A percentile compares a stretch with the other conserved stretches of the same genome.
phyloP scores from a whole-genome alignment of 768 basidiomycete species.

The Pisolithus sp. region DNA sequence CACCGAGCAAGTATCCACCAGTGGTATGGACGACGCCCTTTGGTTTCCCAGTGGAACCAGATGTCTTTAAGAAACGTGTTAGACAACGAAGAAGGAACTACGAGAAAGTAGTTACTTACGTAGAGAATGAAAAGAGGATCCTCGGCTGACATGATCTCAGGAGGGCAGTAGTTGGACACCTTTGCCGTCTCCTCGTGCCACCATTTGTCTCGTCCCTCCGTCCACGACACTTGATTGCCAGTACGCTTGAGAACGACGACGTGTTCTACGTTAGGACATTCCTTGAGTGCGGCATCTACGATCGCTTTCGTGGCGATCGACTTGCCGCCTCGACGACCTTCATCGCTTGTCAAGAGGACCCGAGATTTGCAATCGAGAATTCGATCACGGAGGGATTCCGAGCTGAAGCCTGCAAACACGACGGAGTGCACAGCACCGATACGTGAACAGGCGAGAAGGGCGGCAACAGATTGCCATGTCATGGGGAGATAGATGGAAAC shows the following conservation, averaged over 20 bases:
- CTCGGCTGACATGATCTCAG: constrained; percentile 83
- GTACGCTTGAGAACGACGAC: constrained; percentile 87
- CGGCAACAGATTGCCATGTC: constrained; percentile 93
- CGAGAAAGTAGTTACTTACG: constrained; percentile 43
- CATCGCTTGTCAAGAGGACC: constrained; percentile 94
- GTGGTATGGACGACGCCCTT: constrained; percentile 95
- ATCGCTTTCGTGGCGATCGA: constrained; percentile 91
- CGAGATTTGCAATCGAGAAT: constrained; percentile 82
- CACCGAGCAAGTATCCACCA: constrained; percentile 86
- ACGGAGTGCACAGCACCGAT: constrained; percentile 97
- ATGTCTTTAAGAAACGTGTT: constrained; percentile 51
- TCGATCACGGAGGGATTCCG: constrained; percentile 91
- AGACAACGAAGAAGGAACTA: constrained; percentile 2
- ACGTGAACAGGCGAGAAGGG: constrained; percentile 96
- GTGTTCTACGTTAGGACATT: constrained; percentile 81
- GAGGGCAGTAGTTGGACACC: constrained; percentile 84
- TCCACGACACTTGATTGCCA: constrained; percentile 76
- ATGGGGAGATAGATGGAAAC: constrained; percentile 91
- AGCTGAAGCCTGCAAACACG: constrained; percentile 94
- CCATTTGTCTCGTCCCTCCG: constrained; percentile 83
- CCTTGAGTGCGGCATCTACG: constrained; percentile 84
- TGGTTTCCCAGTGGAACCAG: constrained; percentile 91
- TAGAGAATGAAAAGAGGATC: constrained; percentile 99
- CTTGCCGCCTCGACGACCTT: constrained; percentile 92
- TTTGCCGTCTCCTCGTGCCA: constrained; percentile 90